phyloP scores from a whole-genome alignment of 108 stramenopile genomes.

The Craspedostauros australis region DNA sequence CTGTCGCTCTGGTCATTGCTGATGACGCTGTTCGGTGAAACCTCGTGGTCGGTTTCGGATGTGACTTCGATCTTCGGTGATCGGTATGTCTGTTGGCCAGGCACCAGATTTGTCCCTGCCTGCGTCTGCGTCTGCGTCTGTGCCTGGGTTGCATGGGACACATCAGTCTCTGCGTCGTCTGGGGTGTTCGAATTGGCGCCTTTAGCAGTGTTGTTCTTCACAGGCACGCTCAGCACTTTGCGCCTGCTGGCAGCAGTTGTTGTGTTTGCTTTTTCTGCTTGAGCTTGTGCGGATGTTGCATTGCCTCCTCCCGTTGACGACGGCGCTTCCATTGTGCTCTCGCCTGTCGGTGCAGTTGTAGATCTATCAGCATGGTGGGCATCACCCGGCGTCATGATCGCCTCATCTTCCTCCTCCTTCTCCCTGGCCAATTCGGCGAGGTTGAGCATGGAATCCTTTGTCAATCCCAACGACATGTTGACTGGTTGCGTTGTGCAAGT shows the following conservation, averaged over 20 bases:
- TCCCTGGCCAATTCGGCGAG: conserved; percentile 25
- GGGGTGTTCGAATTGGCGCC: conserved; percentile 2
- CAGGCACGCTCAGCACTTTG: background rate
- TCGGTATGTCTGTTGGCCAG: no score
- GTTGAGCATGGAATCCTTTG: conserved; percentile 45
- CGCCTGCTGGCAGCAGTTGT: background rate
- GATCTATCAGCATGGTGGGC: background rate
- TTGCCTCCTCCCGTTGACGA: background rate
- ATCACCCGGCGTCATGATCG: background rate
- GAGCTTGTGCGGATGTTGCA: background rate
- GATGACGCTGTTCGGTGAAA: no score
- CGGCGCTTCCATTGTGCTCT: no score
- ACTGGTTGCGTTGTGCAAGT: no score
- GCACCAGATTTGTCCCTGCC: no score
- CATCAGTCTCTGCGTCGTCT: background rate
- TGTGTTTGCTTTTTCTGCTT: background rate
- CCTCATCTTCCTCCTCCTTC: conserved; percentile 6
- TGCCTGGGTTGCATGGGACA: conserved; percentile 3
- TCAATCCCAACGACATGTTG: conserved; percentile 44
- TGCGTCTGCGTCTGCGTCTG: no score
- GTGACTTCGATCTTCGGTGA: no score
- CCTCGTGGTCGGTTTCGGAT: no score
- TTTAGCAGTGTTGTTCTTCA: no score
- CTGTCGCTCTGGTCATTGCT: no score
- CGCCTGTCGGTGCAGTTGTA: no score